Evolutionary conservation across 2,329 filamentous ascomycete species (phyloP), one percentile per base, ranked within the genome.

Genomic region (Talaromyces sp.): DNA sequence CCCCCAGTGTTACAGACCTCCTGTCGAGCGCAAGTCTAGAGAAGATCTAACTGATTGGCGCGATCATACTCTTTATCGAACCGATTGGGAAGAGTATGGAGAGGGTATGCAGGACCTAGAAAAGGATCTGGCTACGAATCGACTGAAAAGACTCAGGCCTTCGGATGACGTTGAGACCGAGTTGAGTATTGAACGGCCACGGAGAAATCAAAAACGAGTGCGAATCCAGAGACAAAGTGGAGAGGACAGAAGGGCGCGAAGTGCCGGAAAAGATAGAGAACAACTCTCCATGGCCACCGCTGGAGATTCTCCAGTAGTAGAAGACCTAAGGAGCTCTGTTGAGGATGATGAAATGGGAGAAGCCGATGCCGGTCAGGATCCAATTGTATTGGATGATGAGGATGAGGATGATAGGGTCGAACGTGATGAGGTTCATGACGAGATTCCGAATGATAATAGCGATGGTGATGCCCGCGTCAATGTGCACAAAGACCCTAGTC

Each of bases 51-150:
- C 70, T n/a, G 68, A 77, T 45, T 84, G 82, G 82, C 74, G 78
- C 46, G 70, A 71, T 22, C 70, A 67, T 45, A 69, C 73, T 1
- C 62, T 78, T 2, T 82, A 79, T 47, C 74, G 70, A 41, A 71
- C 75, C 16, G 72, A 77, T 29, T 84, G 82, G 82, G 81, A 84
- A 60, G 67, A 68, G n/a, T 71, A 70, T 50, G 69, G 69, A 1
- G 56, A 63, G 32, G 65, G 65, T 7, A 51, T 61, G 2, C 45
- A 62, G 10, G 58, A 70, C 17, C 41, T 71, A 5, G 60, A 70
- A 14, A 64, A 69, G 9, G 65, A 70, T 2, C 49, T 75, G 41
- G 54, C 52, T 19, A 58, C 62, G 39, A 68, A 69, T 52, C 63
- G 61, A 24, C 63, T 53, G 17, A 75, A 74, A 54, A 61, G 65